Percentiles rank a stretch among this genome's conserved stretches.
Conservation (phyloP, 305 asterid species). For the Fraxinus sp. region DNA sequence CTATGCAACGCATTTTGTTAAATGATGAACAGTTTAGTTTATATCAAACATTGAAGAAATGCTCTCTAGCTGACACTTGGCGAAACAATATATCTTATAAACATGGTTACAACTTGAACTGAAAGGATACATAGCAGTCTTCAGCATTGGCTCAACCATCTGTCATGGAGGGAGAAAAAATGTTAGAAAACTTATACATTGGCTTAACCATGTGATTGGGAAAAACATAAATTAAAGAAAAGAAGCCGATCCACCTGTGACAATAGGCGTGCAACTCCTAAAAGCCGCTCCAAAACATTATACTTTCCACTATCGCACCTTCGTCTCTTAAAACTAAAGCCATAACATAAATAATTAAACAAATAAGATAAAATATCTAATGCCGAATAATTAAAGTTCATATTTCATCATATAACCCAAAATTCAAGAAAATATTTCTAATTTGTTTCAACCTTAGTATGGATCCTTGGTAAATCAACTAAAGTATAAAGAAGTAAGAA, state of each 20-base stretch:
- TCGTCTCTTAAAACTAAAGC: slow-evolving; percentile 75
- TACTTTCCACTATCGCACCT: slow-evolving; percentile 49
- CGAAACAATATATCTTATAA: not conserved
- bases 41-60: not conserved
- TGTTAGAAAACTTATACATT: slow-evolving; percentile 6
- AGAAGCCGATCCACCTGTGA: slow-evolving; percentile 41
- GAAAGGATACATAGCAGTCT: slow-evolving; percentile 81
- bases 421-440: not conserved
- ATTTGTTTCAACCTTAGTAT: not conserved
- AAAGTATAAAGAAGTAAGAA: not conserved
- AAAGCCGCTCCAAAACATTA: slow-evolving; percentile 74
- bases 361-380: not conserved
- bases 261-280: slow-evolving; percentile 66
- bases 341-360: slow-evolving; percentile 1
- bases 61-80: not conserved
- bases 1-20: not conserved
- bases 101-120: not conserved
- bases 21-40: not conserved
- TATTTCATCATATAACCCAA: not conserved
- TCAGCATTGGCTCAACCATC: slow-evolving; percentile 86
- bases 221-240: slow-evolving; percentile 5
- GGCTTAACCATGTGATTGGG: not conserved
- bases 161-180: slow-evolving; percentile 37
- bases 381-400: not conserved
- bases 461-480: not conserved